Percentiles rank a stretch among this genome's conserved stretches.
Evolutionary conservation across 768 basidiomycete species (phyloP).

Genomic region (Steccherinum ochraceum): DNA sequence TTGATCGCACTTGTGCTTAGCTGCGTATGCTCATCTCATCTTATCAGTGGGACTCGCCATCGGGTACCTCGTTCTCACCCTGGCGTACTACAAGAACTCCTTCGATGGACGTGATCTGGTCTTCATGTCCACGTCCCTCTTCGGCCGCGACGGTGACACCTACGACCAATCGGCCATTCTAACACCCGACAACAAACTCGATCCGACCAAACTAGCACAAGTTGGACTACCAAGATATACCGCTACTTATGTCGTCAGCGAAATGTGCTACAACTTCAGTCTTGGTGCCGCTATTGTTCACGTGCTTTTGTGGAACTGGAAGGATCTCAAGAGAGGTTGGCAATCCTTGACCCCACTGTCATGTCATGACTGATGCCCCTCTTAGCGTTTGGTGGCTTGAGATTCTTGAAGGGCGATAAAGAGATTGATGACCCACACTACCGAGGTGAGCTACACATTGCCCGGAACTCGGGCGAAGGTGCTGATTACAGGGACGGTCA

Average conservation of each 20-base stretch:
- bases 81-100: conserved; percentile 36
- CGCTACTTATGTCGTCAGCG: conserved; percentile 41
- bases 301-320: conserved; percentile 47
- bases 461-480: background rate
- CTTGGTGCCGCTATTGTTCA: conserved; percentile 46
- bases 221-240: conserved; percentile 31
- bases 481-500: conserved; percentile 9
- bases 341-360: conserved; percentile 1
- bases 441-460: conserved; percentile 24
- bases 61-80: conserved; percentile 38
- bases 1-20: background rate
- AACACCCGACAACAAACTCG: conserved; percentile 30
- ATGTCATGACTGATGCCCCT: background rate
- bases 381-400: conserved; percentile 36
- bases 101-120: conserved; percentile 39
- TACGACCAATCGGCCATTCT: conserved; percentile 40
- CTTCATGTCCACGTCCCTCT: conserved; percentile 44
- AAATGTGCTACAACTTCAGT: conserved; percentile 43
- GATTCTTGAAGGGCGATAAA: conserved; percentile 30
- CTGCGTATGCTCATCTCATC: background rate
- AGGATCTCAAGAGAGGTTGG: conserved; percentile 37
- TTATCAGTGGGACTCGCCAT: conserved; percentile 40
- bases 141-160: conserved; percentile 26
- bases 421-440: conserved; percentile 48
- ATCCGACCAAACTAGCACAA: conserved; percentile 20